Evolutionary conservation across 257 asterid species (phyloP).

Genomic region (Solanum boliviense): DNA sequence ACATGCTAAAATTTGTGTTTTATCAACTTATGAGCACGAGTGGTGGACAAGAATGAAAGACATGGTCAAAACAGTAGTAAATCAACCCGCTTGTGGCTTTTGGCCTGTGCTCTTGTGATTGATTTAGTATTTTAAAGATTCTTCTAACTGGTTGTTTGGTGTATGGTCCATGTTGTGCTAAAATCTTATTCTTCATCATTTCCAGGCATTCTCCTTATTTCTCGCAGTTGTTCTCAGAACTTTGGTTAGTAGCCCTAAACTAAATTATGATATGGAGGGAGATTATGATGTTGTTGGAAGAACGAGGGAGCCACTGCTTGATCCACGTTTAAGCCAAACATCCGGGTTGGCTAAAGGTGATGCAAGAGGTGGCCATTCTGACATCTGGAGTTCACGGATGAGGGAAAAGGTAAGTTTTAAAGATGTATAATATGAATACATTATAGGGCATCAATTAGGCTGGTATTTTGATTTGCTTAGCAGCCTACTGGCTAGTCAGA

Average conservation of each 20-base stretch:
- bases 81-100: not conserved
- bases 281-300: constrained; percentile 32
- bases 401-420: constrained; percentile 55
- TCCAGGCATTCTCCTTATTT: constrained; percentile 57
- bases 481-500: not conserved
- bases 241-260: constrained; percentile 38
- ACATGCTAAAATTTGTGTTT: not conserved
- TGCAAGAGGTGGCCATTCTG: constrained; percentile 20
- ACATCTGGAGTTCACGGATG: constrained; percentile 74
- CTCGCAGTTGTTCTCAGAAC: constrained; percentile 54
- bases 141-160: not conserved
- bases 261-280: constrained; percentile 44
- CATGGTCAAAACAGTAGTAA: not conserved
- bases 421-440: not conserved
- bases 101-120: not conserved
- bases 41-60: not conserved
- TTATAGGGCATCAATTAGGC: not conserved
- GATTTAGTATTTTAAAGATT: not conserved
- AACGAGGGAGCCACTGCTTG: constrained; percentile 52
- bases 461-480: not conserved
- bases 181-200: constrained; percentile 1
- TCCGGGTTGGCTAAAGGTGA: constrained; percentile 45
- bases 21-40: not conserved
- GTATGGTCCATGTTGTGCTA: not conserved
- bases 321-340: constrained; percentile 32